Evolutionary conservation across 208 protist species (phyloP).

Genomic region (Wallacemonas rigidus): DNA sequence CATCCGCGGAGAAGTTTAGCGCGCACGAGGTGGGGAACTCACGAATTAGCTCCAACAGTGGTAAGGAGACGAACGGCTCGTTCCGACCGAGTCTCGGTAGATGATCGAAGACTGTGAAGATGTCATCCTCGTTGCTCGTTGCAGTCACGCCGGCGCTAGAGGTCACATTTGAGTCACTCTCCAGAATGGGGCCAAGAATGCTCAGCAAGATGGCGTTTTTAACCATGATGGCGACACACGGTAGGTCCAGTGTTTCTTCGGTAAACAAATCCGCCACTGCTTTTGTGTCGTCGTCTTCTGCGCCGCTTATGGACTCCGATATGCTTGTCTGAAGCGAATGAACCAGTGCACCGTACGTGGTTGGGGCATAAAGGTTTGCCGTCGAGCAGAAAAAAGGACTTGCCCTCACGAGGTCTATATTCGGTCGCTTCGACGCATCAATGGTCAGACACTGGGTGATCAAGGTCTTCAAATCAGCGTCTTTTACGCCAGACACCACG

Average conservation of each 20-base stretch:
- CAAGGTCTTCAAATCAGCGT: slow-evolving; percentile 4
- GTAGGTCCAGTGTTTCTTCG: background rate
- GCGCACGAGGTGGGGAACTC: slow-evolving; percentile 12
- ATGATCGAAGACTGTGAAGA: background rate
- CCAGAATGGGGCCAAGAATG: background rate
- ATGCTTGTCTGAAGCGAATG: background rate
- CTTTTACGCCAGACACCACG: background rate
- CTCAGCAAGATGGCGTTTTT: slow-evolving; percentile 16
- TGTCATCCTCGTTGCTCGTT: background rate
- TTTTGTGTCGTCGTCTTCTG: background rate
- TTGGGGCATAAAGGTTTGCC: background rate
- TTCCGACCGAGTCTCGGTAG: background rate
- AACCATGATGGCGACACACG: slow-evolving; percentile 4
- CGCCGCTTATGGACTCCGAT: background rate
- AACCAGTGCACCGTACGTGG: background rate
- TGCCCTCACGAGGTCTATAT: background rate
- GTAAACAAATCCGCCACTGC: slow-evolving; percentile 9
- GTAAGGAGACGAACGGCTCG: background rate
- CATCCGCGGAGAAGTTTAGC: slow-evolving; percentile 3
- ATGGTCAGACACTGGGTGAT: background rate
- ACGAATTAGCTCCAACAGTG: slow-evolving; percentile 5
- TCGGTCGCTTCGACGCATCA: background rate
- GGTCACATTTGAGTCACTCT: background rate
- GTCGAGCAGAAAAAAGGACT: background rate
- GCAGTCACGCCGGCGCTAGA: background rate